Evolutionary conservation across 805 yeast genomes (phyloP).

Genomic region (Starmerella stellata): DNA sequence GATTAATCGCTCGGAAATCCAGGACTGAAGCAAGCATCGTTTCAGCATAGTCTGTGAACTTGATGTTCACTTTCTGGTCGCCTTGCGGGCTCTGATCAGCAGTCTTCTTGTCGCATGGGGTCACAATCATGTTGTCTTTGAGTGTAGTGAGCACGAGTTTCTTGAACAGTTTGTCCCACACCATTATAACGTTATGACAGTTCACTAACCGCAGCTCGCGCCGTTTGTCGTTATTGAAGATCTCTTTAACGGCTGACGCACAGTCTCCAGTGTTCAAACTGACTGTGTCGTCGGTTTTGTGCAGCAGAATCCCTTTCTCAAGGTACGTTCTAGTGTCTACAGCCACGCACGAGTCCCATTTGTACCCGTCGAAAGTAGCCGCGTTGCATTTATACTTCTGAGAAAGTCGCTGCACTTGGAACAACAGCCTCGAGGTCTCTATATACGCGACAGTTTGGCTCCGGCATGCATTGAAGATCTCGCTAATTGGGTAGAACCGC

Average conservation of each 20-base stretch:
- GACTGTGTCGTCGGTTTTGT: conserved; percentile 11
- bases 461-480: conserved; percentile 2
- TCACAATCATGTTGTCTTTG: no score
- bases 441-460: not conserved
- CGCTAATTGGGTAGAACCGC: conserved; percentile 1
- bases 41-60: not conserved
- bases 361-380: conserved; percentile 4
- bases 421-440: not conserved
- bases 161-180: conserved; percentile 12
- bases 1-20: no score
- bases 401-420: conserved; percentile 2
- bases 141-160: not conserved
- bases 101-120: no score
- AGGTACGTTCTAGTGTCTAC: conserved; percentile 11
- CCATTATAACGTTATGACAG: conserved; percentile 2
- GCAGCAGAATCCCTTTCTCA: conserved; percentile 8
- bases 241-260: conserved; percentile 13
- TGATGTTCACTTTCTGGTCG: not conserved
- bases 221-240: not conserved
- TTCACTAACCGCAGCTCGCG: conserved; percentile 7
- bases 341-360: conserved; percentile 13
- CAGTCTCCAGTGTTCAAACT: conserved; percentile 3
- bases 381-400: conserved; percentile 2
- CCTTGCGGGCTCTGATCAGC: not conserved
- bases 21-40: no score